Evolutionary conservation across 208 protist genomes (phyloP), one percentile per base, ranked within the genome.

Genomic region (Leishmania amazonensis): DNA sequence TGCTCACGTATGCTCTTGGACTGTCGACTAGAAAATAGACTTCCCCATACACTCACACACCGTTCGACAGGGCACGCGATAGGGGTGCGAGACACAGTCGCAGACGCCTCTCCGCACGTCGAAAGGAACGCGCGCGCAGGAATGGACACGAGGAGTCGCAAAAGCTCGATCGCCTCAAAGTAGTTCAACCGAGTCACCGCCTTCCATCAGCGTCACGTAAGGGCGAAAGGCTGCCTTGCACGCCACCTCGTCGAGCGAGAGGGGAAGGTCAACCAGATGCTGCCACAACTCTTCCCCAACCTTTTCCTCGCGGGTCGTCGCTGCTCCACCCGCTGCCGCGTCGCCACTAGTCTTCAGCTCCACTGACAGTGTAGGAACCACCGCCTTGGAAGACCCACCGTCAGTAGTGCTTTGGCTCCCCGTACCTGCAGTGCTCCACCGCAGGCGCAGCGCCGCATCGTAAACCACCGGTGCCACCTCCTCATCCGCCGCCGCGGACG

Each of bases 181-280:
- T 45, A 93, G 54, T 13, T 68, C 81, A 0, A 86, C 92, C 2
- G 87, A 76, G 70, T 94, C 90, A 13, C 86, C 87, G 38, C 81
- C 60, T 73, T 94, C 90, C 81, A 95, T 85, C 40, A 95, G 76
- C 35, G 92, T 94, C 21, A 92, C 89, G 70, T 95, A 89, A 54
- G 90, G 90, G 31, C 84, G 76, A 80, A 95, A 95, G 19, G 86
- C 58, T 21, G 79, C 65, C 31, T 80, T 65, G 40, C n/a, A 15
- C 58, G 77, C 70, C n/a, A 80, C 47, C 2, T 54, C 57, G 72
- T 85, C 77, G 60, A 87, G 53, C 35, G 78, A 67, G 54, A 91
- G 64, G 2, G 79, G 49, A 40, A 81, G 65, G 24, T 88, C 80
- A 24, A 73, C 62, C 19, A 89, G 76, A 64, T 83, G 82, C 64